Conservation (phyloP, 2,329 filamentous ascomycete species). For the Alternaria arborescens region DNA sequence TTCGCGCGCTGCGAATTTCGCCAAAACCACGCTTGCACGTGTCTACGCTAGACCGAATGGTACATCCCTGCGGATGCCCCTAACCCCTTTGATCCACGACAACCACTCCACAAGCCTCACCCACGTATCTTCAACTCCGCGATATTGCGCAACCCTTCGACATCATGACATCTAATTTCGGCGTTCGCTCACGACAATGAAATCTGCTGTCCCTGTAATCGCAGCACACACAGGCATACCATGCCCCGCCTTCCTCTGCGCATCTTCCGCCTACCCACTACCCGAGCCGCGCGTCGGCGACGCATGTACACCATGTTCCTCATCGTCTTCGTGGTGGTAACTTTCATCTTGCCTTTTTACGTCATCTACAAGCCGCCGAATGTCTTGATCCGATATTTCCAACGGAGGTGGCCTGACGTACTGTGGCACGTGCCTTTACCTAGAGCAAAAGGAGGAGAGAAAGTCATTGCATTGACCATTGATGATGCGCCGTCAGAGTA, state of each 20-base stretch:
- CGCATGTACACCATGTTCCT: conserved; percentile 51
- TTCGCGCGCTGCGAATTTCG: conserved; percentile 15
- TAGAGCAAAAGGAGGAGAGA: conserved; percentile 51
- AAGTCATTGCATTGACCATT: conserved; percentile 81
- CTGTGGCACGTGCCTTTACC: conserved; percentile 72
- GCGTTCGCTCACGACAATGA: neutral
- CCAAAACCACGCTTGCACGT: conserved; percentile 19
- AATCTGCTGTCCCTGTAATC: neutral
- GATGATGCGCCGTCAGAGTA: conserved; percentile 83
- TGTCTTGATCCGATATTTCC: conserved; percentile 75
- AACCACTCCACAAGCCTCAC: conserved; percentile 1
- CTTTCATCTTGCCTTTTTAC: conserved; percentile 60
- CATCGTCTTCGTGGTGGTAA: conserved; percentile 34
- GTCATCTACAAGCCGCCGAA: conserved; percentile 81
- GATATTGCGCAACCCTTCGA: neutral
- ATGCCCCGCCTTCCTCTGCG: conserved; percentile 42
- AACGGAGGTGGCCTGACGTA: conserved; percentile 77
- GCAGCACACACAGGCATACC: conserved; percentile 7
- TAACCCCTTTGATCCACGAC: conserved; percentile 16
- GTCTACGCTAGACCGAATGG: conserved; percentile 16
- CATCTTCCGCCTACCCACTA: conserved; percentile 50
- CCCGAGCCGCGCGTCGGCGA: conserved; percentile 48
- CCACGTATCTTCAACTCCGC: neutral
- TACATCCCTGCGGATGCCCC: conserved; percentile 12
- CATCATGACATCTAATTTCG: neutral